Conservation (phyloP, 1,139 yeast species). For the Sugiyamaella sp. region DNA sequence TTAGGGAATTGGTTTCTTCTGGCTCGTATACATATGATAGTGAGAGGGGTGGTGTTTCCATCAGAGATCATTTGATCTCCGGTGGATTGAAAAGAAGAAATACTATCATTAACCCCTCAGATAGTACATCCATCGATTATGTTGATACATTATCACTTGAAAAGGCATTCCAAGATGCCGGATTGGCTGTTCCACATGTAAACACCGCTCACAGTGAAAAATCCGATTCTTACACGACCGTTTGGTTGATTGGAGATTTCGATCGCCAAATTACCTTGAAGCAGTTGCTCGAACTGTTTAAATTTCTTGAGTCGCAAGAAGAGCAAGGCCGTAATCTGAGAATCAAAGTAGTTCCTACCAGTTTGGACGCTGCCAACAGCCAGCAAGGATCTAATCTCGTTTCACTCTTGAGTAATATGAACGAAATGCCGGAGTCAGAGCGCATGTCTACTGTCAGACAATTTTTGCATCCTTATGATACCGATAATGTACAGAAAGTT, state of each 20-base stretch:
- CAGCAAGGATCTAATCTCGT: slow-evolving; percentile 7
- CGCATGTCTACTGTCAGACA: slow-evolving; percentile 6
- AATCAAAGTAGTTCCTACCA: slow-evolving; percentile 42
- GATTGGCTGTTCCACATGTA: slow-evolving; percentile 20
- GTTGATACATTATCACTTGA: slow-evolving; percentile 29
- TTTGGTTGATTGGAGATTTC: slow-evolving; percentile 64
- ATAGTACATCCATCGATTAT: slow-evolving; percentile 26
- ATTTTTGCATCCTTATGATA: slow-evolving; percentile 14
- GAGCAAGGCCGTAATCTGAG: slow-evolving; percentile 40
- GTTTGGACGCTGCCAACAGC: not conserved
- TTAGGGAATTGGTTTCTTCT: slow-evolving; percentile 32
- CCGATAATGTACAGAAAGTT: slow-evolving; percentile 6
- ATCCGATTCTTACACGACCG: slow-evolving; percentile 36
- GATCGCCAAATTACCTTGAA: slow-evolving; percentile 42
- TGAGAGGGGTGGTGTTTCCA: slow-evolving; percentile 23
- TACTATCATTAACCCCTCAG: slow-evolving; percentile 43
- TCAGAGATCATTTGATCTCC: slow-evolving; percentile 32
- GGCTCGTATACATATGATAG: slow-evolving; percentile 15
- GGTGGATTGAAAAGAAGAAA: slow-evolving; percentile 38
- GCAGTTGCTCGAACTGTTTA: slow-evolving; percentile 50
- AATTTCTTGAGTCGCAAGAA: slow-evolving; percentile 31
- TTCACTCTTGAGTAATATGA: slow-evolving; percentile 7
- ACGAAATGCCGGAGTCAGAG: slow-evolving; percentile 11
- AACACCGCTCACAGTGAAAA: slow-evolving; percentile 16
- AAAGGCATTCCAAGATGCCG: slow-evolving; percentile 20